Conservation (phyloP, 305 asterid genomes). For the Fraxinus sp. region DNA sequence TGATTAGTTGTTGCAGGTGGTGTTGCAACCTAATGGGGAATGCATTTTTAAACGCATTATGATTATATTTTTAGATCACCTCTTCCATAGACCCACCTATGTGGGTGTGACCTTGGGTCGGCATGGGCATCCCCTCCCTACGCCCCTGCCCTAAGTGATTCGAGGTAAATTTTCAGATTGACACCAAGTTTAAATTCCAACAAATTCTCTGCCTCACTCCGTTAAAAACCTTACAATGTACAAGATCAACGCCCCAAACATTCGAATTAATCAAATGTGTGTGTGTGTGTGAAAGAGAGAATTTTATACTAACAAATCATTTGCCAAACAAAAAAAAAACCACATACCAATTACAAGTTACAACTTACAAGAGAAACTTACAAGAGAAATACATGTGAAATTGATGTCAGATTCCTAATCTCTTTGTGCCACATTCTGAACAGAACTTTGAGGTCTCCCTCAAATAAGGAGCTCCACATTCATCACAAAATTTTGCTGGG, state of each 20-base stretch:
- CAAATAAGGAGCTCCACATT: slow-evolving; percentile 75
- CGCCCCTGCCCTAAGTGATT: neutral
- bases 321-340: neutral
- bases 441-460: slow-evolving; percentile 88
- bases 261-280: neutral
- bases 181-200: neutral
- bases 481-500: slow-evolving; percentile 89
- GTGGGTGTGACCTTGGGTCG: too few species aligned
- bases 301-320: neutral
- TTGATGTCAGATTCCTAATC: slow-evolving; percentile 59
- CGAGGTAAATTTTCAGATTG: neutral
- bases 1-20: neutral
- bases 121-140: too few species aligned
- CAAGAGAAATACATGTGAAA: neutral
- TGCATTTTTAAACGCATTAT: neutral
- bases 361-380: neutral
- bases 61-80: neutral
- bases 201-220: too few species aligned
- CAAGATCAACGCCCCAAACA: neutral
- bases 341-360: neutral
- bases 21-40: neutral
- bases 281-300: neutral
- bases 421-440: slow-evolving; percentile 81
- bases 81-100: too few species aligned
- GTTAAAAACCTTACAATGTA: too few species aligned